Evolutionary conservation across 768 basidiomycete genomes (phyloP), one percentile per base, ranked within the genome.

Genomic region (Suillus decipiens): DNA sequence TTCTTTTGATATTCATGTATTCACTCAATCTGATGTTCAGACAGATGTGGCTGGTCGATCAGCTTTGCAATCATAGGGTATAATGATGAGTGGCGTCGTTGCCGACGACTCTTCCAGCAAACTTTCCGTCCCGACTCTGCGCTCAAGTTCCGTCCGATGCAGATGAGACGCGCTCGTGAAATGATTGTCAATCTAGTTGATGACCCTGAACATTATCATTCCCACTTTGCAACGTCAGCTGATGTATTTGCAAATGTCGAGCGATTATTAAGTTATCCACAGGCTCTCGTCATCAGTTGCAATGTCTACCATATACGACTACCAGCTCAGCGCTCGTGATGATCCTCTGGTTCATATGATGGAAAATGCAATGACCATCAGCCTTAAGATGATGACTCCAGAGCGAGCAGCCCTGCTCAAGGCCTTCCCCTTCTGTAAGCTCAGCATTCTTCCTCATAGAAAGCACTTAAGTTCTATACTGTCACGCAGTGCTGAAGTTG

Each of bases 31-130:
- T 36, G 22, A 37, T 5, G 19, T 42, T 4, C 34, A 39, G 17
- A 22, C 45, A 60, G 62, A 19, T 53, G 14, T 63, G 62, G 59
- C 15, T 61, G 59, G 59, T 42, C 28, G 3, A 2, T 45, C 57
- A n/a, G 24, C 50, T 63, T 63, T 39, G 37, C 2, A 33, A 34
- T 63, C 48, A 31, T 7, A 33, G 15, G 12, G 2, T 63, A 60
- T 61, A 24, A 37, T 11, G 61, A 62, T 8, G 39, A 62, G 24
- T 62, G 56, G 59, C 76, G 76, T 43, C 66, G 68, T 15, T 75
- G 74, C 62, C 70, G 79, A 45, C 71, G 74, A 53, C 61, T 70
- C 36, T 78, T 79, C 61, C 75, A 77, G 63, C 76, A 79, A 56
- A 75, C 74, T 59, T 79, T 80, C 62, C 75, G 78, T 55, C 66